Percentiles rank a stretch among this genome's conserved stretches.
phyloP scores from a whole-genome alignment of 2,329 filamentous ascomycete genomes.

The Geosmithia flava region DNA sequence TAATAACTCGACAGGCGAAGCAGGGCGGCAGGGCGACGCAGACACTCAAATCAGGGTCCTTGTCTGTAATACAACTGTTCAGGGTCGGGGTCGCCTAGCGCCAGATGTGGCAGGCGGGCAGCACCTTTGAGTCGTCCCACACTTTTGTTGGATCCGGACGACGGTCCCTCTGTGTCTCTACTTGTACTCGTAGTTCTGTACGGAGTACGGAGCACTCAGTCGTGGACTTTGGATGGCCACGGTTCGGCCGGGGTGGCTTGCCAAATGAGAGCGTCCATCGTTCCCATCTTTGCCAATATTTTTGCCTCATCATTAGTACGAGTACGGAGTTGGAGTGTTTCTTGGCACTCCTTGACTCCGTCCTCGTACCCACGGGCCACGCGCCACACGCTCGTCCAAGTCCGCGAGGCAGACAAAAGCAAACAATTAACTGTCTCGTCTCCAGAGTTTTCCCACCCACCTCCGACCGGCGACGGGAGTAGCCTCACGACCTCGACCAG shows the following conservation, averaged over 20 bases:
- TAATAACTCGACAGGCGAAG: neutral
- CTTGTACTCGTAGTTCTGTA: no score
- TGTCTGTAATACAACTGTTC: no score
- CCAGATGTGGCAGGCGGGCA: neutral
- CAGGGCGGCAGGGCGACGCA: no score
- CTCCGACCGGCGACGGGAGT: neutral
- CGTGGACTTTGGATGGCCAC: neutral
- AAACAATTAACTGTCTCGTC: neutral
- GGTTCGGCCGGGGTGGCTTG: neutral
- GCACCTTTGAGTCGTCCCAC: no score
- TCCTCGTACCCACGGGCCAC: no score
- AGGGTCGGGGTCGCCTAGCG: neutral
- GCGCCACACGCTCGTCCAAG: no score
- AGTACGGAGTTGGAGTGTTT: neutral
- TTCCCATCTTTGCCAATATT: neutral
- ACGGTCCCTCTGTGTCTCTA: no score
- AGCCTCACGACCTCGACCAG: no score
- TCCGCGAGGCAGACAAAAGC: no score
- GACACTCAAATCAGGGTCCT: neutral
- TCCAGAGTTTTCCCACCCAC: neutral
- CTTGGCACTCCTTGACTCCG: neutral
- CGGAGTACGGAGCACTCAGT: no score
- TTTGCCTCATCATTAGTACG: neutral
- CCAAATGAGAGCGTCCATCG: neutral
- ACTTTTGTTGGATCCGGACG: no score